Base-by-base conservation (phyloP, 768 basidiomycete genomes). In the Amanita exitialis region DNA sequence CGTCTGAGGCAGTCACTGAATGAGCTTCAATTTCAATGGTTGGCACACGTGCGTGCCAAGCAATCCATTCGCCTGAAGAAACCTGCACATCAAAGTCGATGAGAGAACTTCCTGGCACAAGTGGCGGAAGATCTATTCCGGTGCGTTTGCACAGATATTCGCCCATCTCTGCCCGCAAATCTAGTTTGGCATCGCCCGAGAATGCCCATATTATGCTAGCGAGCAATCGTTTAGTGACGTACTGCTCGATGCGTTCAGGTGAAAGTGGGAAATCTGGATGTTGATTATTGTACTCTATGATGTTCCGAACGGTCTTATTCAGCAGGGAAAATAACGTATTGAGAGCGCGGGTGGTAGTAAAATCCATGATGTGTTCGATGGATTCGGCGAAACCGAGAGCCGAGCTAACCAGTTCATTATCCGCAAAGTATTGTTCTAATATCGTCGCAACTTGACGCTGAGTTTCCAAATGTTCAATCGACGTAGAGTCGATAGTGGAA, bases 281-380 rank as follows among this genome's bases (percentile, higher is more conserved):
- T 59, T 94, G 90, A 43, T 81, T 71, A 63, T 99, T 96, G 71
- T 98, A 95, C 59, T 97, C 93, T 59, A 94, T 78, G 59, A 98
- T 72, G 61, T 92, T 93, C 12, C 94, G 89, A 35, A 84, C 82
- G 0, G 91, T 92, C 71, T 97, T 97, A 78, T 97, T 97, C 67
- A 98, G 70, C 46, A 98, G 78, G 9, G 96, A 98, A 74, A 99
- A 98, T 16, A 99, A 78, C 0, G 96, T 98, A 60, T 90, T 91
- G 51, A 98, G 80, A 0, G 92, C 92, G 38, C 96, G 89, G 7
- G 86, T 90, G 30, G 69, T 64, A 1, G 95, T 96, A 71, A 98
- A 97, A 66, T 97, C 94, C 96, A 99, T 98, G 70, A 99, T 97
- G 61, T 99, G 96, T 58, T 92, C 88, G 42, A 92, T 83, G n/a